Conservation (phyloP, 257 asterid species). For the Solanum arcanum region DNA sequence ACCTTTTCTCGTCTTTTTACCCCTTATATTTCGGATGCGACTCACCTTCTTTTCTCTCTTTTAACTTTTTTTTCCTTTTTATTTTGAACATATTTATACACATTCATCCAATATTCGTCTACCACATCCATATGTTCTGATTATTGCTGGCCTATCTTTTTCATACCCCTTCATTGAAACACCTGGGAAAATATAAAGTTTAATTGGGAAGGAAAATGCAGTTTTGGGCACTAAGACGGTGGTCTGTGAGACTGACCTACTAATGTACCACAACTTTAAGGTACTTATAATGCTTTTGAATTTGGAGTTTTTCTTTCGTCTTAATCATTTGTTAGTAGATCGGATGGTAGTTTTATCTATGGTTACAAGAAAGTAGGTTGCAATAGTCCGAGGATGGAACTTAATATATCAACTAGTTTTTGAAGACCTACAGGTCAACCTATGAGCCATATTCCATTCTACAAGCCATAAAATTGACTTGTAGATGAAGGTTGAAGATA, state of each 20-base stretch:
- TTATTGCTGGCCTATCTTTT: background rate
- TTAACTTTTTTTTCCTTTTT: too few relatives aligned
- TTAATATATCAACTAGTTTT: background rate
- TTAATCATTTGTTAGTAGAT: background rate
- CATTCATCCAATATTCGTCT: background rate
- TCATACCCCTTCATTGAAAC: background rate
- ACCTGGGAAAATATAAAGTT: background rate
- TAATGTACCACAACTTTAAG: background rate
- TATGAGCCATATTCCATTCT: background rate
- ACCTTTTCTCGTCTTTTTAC: background rate
- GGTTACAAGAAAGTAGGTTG: background rate
- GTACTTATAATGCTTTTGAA: background rate
- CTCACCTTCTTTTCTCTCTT: background rate
- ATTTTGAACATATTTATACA: background rate
- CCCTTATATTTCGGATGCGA: background rate
- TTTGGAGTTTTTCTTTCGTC: background rate
- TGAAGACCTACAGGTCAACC: background rate
- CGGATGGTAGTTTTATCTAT: background rate
- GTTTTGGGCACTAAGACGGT: background rate
- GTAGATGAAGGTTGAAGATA: background rate
- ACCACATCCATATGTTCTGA: background rate
- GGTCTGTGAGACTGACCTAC: background rate
- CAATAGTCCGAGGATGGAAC: background rate
- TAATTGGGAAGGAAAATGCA: background rate
- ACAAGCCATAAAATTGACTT: background rate